phyloP scores from a whole-genome alignment of 106 monocot genomes.

The Allium cepa region DNA sequence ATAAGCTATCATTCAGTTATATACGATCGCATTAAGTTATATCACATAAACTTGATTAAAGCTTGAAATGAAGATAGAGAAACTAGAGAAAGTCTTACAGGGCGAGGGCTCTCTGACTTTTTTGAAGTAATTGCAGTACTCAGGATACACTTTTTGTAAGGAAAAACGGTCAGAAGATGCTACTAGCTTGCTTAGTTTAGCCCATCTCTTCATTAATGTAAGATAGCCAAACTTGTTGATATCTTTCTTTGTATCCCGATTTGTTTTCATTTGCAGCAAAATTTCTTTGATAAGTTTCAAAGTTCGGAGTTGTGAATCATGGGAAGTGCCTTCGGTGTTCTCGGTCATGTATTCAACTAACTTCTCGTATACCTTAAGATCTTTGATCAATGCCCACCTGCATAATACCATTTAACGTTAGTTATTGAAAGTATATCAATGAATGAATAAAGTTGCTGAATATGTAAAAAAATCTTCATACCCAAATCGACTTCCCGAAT shows the following conservation, averaged over 20 bases:
- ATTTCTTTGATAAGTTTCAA: slow-evolving; percentile 57
- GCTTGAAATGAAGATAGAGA: no score
- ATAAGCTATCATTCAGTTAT: slow-evolving; percentile 76
- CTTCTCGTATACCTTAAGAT: slow-evolving; percentile 34
- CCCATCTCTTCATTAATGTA: slow-evolving; percentile 42
- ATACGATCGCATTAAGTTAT: not conserved
- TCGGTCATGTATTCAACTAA: slow-evolving; percentile 11
- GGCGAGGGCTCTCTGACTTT: slow-evolving; percentile 10
- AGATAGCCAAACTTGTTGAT: slow-evolving; percentile 49
- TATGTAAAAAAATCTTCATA: not conserved
- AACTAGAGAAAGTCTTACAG: slow-evolving; percentile 43
- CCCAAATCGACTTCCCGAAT: slow-evolving; percentile 23
- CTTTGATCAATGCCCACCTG: slow-evolving; percentile 73
- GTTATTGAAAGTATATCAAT: no score
- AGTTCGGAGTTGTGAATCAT: slow-evolving; percentile 55
- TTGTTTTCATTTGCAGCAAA: slow-evolving; percentile 19
- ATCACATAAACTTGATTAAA: not conserved
- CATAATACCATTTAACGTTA: not conserved
- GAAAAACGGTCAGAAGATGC: slow-evolving; percentile 58
- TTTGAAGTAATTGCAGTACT: slow-evolving; percentile 50
- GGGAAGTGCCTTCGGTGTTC: slow-evolving; percentile 32
- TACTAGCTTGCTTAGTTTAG: slow-evolving; percentile 27
- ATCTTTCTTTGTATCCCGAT: slow-evolving; percentile 20
- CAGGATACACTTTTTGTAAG: slow-evolving; percentile 38
- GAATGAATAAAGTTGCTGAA: no score